Percentiles rank a stretch among this genome's conserved stretches.
phyloP scores from a whole-genome alignment of 2,329 filamentous ascomycete species.

The Paraphoma sp. region DNA sequence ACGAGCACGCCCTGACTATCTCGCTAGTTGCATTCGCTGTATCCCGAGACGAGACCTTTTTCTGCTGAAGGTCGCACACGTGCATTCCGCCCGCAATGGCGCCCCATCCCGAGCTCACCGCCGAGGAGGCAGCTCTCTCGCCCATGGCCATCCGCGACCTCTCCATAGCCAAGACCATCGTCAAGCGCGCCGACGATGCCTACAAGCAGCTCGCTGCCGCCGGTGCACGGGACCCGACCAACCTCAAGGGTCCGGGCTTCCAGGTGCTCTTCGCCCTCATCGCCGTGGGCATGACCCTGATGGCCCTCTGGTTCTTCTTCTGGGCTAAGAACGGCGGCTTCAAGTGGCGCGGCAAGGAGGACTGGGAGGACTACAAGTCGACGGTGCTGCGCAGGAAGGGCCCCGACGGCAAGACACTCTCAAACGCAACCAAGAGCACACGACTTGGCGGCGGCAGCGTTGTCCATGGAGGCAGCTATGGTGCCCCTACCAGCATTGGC shows the following conservation, averaged over 20 bases:
- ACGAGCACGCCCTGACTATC: constrained; percentile 21
- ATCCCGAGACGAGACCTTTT: neutral
- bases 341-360: constrained; percentile 73
- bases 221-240: constrained; percentile 45
- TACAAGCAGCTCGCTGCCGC: constrained; percentile 34
- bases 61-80: constrained; percentile 14
- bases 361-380: constrained; percentile 99
- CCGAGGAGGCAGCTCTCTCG: constrained; percentile 28
- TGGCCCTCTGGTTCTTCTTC: constrained; percentile 93
- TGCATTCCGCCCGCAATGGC: constrained; percentile 33
- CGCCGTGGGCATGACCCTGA: constrained; percentile 75
- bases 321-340: constrained; percentile 97
- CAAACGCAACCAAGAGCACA: constrained; percentile 81
- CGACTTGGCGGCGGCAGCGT: constrained; percentile 84
- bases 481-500: constrained; percentile 46
- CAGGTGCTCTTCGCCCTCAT: constrained; percentile 88
- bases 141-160: constrained; percentile 39
- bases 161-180: constrained; percentile 35
- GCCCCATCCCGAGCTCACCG: constrained; percentile 36
- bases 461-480: constrained; percentile 69
- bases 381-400: constrained; percentile 89
- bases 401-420: constrained; percentile 85
- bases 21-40: constrained; percentile 23
- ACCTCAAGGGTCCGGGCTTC: constrained; percentile 65
- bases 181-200: constrained; percentile 29